phyloP scores from a whole-genome alignment of 148 eudicot genomes.

The Rhododendron mucronatum region DNA sequence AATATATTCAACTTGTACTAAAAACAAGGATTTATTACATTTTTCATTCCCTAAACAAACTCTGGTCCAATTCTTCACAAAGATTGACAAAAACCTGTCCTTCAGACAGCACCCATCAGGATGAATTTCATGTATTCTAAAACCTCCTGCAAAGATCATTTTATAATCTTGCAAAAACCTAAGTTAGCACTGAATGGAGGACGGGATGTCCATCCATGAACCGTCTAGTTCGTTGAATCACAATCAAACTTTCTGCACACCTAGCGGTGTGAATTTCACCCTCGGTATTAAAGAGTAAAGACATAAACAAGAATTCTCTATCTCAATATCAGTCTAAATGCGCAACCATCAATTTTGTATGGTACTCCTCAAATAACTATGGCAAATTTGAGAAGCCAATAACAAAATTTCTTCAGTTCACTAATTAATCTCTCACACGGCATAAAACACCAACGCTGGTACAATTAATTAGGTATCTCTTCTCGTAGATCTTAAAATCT shows the following conservation, averaged over 20 bases:
- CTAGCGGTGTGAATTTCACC: neutral
- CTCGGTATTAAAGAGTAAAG: neutral
- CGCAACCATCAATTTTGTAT: neutral
- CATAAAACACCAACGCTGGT: neutral
- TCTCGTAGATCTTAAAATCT: neutral
- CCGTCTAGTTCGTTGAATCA: neutral
- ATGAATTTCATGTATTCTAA: neutral
- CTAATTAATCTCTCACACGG: neutral
- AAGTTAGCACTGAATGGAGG: neutral
- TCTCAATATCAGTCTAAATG: neutral
- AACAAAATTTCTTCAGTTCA: neutral
- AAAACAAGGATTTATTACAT: too few species aligned
- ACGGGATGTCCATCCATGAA: neutral
- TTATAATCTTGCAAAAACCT: neutral
- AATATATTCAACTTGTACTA: neutral
- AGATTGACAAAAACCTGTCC: neutral
- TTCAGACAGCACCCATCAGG: neutral
- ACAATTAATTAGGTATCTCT: neutral
- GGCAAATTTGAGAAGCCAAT: neutral
- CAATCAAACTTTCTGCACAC: neutral
- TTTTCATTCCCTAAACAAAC: neutral
- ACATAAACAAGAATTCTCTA: neutral
- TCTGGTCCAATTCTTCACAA: neutral
- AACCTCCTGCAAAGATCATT: neutral
- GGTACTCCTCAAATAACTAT: neutral